A percentile compares a stretch with the other conserved stretches of the same genome.
These are phyloP conservation scores for Didymella arachidicola DNA, from an alignment of 2,329 filamentous ascomycete species.

Conservation along the genomic window DNA sequence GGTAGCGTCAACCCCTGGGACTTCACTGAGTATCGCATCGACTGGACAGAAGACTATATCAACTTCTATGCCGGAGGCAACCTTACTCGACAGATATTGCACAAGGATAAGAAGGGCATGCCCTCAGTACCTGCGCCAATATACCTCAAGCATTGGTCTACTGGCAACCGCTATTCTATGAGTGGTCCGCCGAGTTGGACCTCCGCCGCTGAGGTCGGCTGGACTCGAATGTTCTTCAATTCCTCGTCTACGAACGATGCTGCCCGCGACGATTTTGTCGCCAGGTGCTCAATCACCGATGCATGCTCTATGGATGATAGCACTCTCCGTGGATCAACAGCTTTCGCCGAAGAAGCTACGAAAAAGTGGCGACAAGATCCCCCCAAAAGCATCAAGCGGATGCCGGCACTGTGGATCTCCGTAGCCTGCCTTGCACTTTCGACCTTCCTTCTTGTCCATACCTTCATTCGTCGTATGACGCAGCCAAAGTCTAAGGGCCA, in stretches of 20 bases:
- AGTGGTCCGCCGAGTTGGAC: slow-evolving; percentile 54
- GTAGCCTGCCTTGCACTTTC: slow-evolving; percentile 42
- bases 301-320: slow-evolving; percentile 50
- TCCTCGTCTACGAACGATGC: slow-evolving; percentile 52
- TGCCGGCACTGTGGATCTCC: slow-evolving; percentile 46
- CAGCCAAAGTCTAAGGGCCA: slow-evolving; percentile 21
- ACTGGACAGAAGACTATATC: slow-evolving; percentile 56
- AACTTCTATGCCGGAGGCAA: slow-evolving; percentile 55
- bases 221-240: slow-evolving; percentile 61
- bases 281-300: slow-evolving; percentile 38
- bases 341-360: slow-evolving; percentile 33
- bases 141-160: slow-evolving; percentile 59
- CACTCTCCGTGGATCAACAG: slow-evolving; percentile 44
- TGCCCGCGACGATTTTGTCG: slow-evolving; percentile 37
- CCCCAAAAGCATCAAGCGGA: slow-evolving; percentile 33
- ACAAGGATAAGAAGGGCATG: slow-evolving; percentile 44
- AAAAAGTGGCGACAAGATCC: slow-evolving; percentile 43
- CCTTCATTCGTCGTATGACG: slow-evolving; percentile 38
- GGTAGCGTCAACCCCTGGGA: slow-evolving; percentile 52
- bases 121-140: slow-evolving; percentile 54
- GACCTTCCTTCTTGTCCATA: slow-evolving; percentile 41
- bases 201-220: slow-evolving; percentile 55
- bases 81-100: slow-evolving; percentile 45
- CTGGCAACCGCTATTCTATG: slow-evolving; percentile 55
- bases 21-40: slow-evolving; percentile 57